These are phyloP conservation scores for Aspergillus sp. DNA, from an alignment of 2,329 filamentous ascomycete genomes.

Conservation along the genomic window DNA sequence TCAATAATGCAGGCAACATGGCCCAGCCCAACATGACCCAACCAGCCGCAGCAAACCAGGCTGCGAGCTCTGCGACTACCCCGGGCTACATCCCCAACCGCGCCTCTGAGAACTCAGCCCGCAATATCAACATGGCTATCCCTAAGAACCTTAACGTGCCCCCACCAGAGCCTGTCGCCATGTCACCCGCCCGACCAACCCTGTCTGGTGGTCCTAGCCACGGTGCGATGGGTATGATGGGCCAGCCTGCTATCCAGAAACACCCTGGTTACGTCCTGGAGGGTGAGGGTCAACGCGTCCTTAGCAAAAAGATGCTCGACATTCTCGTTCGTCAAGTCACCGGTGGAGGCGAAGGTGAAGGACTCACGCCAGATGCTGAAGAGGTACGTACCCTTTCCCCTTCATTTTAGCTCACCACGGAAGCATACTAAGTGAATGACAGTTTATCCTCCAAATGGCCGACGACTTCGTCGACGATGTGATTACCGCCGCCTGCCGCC, in stretches of 20 bases:
- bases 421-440: constrained; percentile 3
- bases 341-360: constrained; percentile 67
- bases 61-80: constrained; percentile 19
- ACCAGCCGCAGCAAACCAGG: constrained; percentile 29
- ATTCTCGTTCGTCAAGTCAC: constrained; percentile 92
- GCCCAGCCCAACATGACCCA: constrained; percentile 22
- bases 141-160: constrained; percentile 70
- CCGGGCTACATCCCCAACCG: constrained; percentile 37
- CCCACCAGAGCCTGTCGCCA: constrained; percentile 65
- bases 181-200: constrained; percentile 71
- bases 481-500: constrained; percentile 75
- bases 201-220: constrained; percentile 69
- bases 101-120: constrained; percentile 32
- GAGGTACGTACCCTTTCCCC: constrained; percentile 56
- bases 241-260: constrained; percentile 76
- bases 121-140: constrained; percentile 66
- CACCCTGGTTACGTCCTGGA: constrained; percentile 80
- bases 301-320: constrained; percentile 97
- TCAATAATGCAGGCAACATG: constrained; percentile 14
- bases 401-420: constrained; percentile 1
- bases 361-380: constrained; percentile 86
- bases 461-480: constrained; percentile 95
- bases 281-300: constrained; percentile 80
- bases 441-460: constrained; percentile 82
- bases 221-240: constrained; percentile 72